Evolutionary conservation across 2,329 filamentous ascomycete species (phyloP), one percentile per base, ranked within the genome.

Genomic region (Endothia cerciana): DNA sequence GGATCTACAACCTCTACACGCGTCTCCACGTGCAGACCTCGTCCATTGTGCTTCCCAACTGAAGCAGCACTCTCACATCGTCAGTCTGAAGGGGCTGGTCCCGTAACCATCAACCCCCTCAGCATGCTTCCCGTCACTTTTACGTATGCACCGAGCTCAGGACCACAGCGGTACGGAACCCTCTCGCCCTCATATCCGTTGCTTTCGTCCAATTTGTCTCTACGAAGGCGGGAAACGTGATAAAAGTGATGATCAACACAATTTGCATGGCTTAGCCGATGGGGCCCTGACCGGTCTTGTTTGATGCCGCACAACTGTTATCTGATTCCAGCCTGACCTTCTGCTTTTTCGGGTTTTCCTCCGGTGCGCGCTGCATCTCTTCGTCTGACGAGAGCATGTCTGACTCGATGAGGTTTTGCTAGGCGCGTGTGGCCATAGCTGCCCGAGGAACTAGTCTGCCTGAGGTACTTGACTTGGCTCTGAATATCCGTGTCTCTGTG

Each of bases 181-280:
- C 4, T n/a, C 13, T 17, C 2, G 3, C 11, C 47, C 25, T 7
- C 8, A 7, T 51, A 28, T 28, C 15, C 11, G 11, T 17, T 17
- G 22, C 13, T 15, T 25, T 15, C 47, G 5, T 47, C 13, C n/a
- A 49, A 28, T 30, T 51, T 4, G 5, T 7, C 47, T 51, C 5
- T 22, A 51, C 47, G 13, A 10, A 25, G 36, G 10, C 4, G 4
- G 22, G 17, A 36, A 25, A 28, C 13, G 36, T 59, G 57, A 63
- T 68, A 36, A 25, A 28, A 7, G 36, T 59, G 57, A 63, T 68
- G 68, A 68, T 58, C 57, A 60, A 64, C 63, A 45, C 59, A 61
- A 53, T 51, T 28, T 68, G 61, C 66, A 69, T 69, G 68, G 68
- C 68, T 69, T 69, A 69, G 47, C 68, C 68, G 68, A 69, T 6